These are phyloP conservation scores for Sugiyamaella japonica DNA, from an alignment of 1,139 yeast genomes.

Conservation along the genomic window DNA sequence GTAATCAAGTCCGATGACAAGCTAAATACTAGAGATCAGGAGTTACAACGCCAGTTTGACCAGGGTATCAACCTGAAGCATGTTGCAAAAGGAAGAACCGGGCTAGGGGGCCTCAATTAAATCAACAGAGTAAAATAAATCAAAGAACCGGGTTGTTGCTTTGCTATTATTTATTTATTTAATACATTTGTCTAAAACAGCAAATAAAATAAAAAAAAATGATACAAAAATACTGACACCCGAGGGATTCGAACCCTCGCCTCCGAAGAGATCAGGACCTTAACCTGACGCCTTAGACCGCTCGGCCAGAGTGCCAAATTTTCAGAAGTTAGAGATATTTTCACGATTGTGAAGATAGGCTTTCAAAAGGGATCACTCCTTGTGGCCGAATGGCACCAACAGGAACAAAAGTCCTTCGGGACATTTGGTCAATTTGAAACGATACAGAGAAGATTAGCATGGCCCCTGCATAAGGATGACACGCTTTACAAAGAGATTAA, in stretches of 20 bases:
- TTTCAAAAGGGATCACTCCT: too few species aligned
- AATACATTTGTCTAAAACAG: not conserved
- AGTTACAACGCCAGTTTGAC: conserved; percentile 29
- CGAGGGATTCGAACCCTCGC: conserved; percentile 43
- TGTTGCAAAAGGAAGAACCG: conserved; percentile 23
- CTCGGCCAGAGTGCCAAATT: conserved; percentile 38
- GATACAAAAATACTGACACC: conserved; percentile 33
- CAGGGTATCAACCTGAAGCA: conserved; percentile 30
- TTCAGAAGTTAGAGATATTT: not conserved
- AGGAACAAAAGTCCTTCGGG: conserved; percentile 47
- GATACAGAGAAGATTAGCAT: conserved; percentile 98
- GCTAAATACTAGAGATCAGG: conserved; percentile 15
- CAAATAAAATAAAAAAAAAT: too few species aligned
- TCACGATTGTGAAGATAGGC: not conserved
- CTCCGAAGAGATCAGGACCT: conserved; percentile 41
- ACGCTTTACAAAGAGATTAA: conserved; percentile 95
- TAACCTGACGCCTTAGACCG: conserved; percentile 41
- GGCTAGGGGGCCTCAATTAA: conserved; percentile 27
- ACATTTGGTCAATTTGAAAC: conserved; percentile 70
- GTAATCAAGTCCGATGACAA: conserved; percentile 18
- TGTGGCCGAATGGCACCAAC: too few species aligned
- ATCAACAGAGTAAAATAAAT: too few species aligned
- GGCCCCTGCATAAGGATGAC: conserved; percentile 99
- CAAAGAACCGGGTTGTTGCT: too few species aligned
- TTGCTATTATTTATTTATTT: not conserved